Evolutionary conservation across 1,139 yeast species (phyloP), one percentile per base, ranked within the genome.

Genomic region (Saccharomyces uvarum): DNA sequence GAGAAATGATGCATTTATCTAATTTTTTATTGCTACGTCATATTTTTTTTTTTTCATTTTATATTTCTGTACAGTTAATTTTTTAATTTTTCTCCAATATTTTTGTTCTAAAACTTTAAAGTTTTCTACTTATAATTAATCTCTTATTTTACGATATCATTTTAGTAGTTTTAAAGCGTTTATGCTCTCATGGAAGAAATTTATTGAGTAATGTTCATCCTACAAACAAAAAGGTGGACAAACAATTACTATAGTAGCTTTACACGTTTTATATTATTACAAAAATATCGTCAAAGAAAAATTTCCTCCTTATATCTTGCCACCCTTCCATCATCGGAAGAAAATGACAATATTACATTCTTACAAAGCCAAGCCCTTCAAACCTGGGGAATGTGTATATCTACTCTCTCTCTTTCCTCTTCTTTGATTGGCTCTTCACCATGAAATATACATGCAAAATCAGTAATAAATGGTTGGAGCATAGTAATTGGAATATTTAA

Each of bases 401-500:
- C 74, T 50, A 73, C 51, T 14, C 59, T 57, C 47, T 73, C 74
- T 54, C 77, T 66, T 31, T 63, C 61, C 16, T 56, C 57, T 41
- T 63, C 53, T 26, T 63, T 59, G 4, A 69, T 55, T 1, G 84
- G 82, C 2, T 68, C 70, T 1, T 77, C 79, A 32, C 76, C 75
- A 56, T 81, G 84, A 64, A 87, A 88, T 7, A 88, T 78, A 61
- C 82, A 79, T 28, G 74, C 77, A 66, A 81, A 86, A 66, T 88
- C 89, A 50, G 79, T 79, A 62, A 88, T 76, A 56, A 86, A 79
- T 16, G 82, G 77, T 50, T 79, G 78, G 57, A 88, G 75, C 4
- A 87, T 79, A 53, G 82, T 84, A 19, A 84, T 75, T 0, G 95
- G 83, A 47, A 88, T 76, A 61, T 85, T 85, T 59, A 88, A 75